Evolutionary conservation across 2,329 filamentous ascomycete genomes (phyloP), one percentile per base, ranked within the genome.

Genomic region (Fusarium nygamai): DNA sequence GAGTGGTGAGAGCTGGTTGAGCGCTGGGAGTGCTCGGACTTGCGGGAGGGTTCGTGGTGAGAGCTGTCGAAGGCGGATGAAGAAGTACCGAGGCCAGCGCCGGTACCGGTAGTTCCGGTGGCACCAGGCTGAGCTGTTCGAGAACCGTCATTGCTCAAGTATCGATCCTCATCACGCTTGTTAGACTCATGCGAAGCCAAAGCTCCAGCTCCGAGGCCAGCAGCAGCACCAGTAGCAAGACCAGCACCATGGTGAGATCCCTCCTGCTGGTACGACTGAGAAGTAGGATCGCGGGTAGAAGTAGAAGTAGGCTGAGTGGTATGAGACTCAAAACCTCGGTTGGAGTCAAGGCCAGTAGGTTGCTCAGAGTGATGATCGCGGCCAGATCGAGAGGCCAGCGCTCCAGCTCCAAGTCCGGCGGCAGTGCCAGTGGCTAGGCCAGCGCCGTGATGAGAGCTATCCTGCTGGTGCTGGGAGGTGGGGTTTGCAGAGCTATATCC

Each of bases 161-260:
- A 50, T 1, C 17, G 59, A 12, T 67, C 47, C 4, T 39, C 72
- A 0, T 56, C 46, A 10, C 39, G 31, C 29, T 43, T 58, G 41
- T 20, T 51, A 5, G 47, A 14, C 17, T 44, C 39, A 8, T 59
- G 71, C 3, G 64, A 75, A 3, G 64, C 68, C 4, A 75, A 48
- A 4, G 60, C 68, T 4, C 60, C 73, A 10, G 62, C 73, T 0
- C 74, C 68, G 5, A 76, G 33, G 10, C 73, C 74, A 0, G 68
- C 65, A 11, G 64, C 73, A 17, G 70, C 36, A 13, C 64, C 71
- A 2, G 62, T 24, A 7, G 58, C 63, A 1, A 69, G 38, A 8
- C 50, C 59, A 27, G 34, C 29, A 5, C 60, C 53, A 22, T 47
- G 46, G 7, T 58, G 50, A 17, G 59, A 43, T 0, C 12, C 29